Evolutionary conservation across 2,329 filamentous ascomycete species (phyloP).

Genomic region (Diaporthe sp.): DNA sequence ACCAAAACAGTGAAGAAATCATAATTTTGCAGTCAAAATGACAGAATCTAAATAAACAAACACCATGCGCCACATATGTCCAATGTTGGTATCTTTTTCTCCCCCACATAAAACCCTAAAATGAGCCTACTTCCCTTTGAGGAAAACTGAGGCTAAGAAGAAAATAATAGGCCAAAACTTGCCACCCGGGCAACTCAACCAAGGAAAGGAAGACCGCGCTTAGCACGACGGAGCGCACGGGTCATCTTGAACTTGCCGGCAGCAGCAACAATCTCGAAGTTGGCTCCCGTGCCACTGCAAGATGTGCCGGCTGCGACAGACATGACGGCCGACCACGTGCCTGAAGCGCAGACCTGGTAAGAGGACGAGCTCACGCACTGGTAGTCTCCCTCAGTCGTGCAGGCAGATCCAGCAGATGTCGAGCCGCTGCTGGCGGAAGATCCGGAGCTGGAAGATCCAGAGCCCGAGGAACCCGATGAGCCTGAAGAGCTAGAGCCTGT

Average conservation of each 20-base stretch:
- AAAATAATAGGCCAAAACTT: neutral
- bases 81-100: conserved; percentile 28
- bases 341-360: conserved; percentile 67
- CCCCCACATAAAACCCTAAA: conserved; percentile 15
- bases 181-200: conserved; percentile 21
- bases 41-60: neutral
- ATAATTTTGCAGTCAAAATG: neutral
- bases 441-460: conserved; percentile 40
- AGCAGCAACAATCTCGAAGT: conserved; percentile 45
- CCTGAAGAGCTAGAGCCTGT: conserved; percentile 40
- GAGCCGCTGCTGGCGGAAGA: conserved; percentile 45
- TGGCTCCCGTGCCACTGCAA: conserved; percentile 56
- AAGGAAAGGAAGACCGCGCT: conserved; percentile 25
- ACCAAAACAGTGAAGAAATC: neutral
- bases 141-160: conserved; percentile 7
- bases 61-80: conserved; percentile 21
- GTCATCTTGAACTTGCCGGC: conserved; percentile 41
- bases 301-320: conserved; percentile 60
- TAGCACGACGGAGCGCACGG: conserved; percentile 33
- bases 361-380: conserved; percentile 63
- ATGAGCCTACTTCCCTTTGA: neutral
- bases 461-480: conserved; percentile 45
- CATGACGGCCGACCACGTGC: conserved; percentile 59
- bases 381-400: conserved; percentile 63
- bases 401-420: conserved; percentile 58